phyloP scores from a whole-genome alignment of 1,284 basidiomycete genomes.

The Vanrija pseudolonga region DNA sequence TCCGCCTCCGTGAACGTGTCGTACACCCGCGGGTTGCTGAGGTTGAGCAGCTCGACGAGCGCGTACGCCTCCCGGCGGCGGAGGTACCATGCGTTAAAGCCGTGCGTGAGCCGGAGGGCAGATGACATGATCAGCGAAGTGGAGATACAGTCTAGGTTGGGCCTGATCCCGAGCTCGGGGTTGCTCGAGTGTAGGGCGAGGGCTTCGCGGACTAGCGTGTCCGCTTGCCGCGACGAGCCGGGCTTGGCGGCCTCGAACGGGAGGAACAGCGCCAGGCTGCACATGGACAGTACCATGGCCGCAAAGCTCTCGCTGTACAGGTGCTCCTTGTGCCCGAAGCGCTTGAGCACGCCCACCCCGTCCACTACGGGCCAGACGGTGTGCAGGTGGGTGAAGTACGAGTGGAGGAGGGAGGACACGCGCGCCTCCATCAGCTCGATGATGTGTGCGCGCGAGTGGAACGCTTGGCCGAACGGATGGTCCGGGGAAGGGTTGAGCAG shows the following conservation, averaged over 20 bases:
- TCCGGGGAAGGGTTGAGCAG: neutral
- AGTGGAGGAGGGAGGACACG: neutral
- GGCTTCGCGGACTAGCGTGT: neutral
- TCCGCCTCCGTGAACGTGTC: neutral
- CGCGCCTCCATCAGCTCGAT: neutral
- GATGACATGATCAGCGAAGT: neutral
- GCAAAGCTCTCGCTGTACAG: slow-evolving; percentile 1
- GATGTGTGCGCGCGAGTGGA: neutral
- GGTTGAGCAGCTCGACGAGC: neutral
- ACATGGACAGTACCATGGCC: neutral
- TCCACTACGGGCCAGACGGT: neutral
- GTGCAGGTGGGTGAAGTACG: neutral
- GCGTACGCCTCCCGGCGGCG: neutral
- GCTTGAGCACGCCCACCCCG: neutral
- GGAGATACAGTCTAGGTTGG: neutral
- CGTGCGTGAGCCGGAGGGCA: neutral
- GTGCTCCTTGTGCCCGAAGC: slow-evolving; percentile 3
- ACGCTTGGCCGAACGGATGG: neutral
- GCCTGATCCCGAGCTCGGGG: neutral
- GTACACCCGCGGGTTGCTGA: neutral
- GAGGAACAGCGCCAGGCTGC: neutral
- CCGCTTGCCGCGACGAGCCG: neutral
- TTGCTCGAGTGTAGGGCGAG: neutral
- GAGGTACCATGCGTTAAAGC: slow-evolving; percentile 1
- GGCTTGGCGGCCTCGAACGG: neutral